Conservation (phyloP, 495 filamentous ascomycete genomes). For the Aspergillus indologenus region DNA sequence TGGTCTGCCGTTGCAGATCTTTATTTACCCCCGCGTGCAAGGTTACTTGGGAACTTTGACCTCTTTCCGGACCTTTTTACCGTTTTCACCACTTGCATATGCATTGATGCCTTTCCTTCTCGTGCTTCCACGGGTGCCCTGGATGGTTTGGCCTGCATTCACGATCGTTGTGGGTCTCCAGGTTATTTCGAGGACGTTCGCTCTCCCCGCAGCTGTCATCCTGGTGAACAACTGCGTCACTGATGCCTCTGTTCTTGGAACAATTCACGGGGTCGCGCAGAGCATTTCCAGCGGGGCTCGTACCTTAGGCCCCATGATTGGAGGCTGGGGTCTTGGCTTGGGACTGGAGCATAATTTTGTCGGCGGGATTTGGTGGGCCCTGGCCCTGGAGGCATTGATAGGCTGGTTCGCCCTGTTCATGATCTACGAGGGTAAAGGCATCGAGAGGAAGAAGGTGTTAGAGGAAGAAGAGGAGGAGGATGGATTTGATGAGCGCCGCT, state of each 20-base stretch:
- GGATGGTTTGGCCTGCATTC: conserved; percentile 56
- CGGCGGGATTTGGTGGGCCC: conserved; percentile 67
- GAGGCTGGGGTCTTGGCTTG: conserved; percentile 59
- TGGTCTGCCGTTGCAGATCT: conserved; percentile 66
- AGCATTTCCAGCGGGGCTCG: conserved; percentile 57
- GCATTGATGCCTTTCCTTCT: conserved; percentile 64
- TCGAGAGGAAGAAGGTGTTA: conserved; percentile 27
- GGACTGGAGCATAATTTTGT: conserved; percentile 65
- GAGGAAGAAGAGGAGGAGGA: conserved; percentile 23
- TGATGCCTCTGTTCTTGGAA: conserved; percentile 58
- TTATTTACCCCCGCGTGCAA: conserved; percentile 64
- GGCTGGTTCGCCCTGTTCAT: conserved; percentile 50
- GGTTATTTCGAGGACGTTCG: conserved; percentile 69
- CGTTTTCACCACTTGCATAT: conserved; percentile 66
- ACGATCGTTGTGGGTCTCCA: conserved; percentile 61
- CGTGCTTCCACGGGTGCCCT: conserved; percentile 46
- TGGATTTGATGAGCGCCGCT: conserved; percentile 4
- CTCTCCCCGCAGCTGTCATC: conserved; percentile 64
- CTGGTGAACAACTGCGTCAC: conserved; percentile 69
- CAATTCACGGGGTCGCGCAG: conserved; percentile 67
- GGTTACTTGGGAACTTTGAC: conserved; percentile 58
- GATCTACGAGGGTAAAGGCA: conserved; percentile 53
- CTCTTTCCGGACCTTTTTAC: conserved; percentile 56
- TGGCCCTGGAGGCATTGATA: conserved; percentile 49
- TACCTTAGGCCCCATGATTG: conserved; percentile 64